Conservation (phyloP, 495 filamentous ascomycete species). For the Talaromyces wortmannii region DNA sequence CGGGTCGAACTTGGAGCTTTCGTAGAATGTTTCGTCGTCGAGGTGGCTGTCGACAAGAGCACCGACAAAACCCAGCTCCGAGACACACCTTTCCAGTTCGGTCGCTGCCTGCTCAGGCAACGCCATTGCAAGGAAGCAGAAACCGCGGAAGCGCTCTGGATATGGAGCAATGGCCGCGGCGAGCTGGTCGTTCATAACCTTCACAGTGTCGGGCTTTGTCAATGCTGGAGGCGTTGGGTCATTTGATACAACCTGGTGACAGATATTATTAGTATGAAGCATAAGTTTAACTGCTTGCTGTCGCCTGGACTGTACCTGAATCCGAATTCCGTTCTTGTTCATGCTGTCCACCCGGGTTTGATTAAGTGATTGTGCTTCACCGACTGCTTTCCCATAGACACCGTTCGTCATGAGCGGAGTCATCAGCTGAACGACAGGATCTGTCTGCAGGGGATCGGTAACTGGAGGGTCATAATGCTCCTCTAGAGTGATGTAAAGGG, state of each 20-base stretch:
- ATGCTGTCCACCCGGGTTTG: background rate
- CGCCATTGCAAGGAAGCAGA: constrained; percentile 41
- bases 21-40: constrained; percentile 17
- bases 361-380: background rate
- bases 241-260: background rate
- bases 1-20: constrained; percentile 31
- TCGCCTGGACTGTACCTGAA: background rate
- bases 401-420: background rate
- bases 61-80: constrained; percentile 42
- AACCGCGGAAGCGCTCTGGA: constrained; percentile 39
- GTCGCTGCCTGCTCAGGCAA: constrained; percentile 30
- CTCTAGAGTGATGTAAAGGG: background rate
- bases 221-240: background rate
- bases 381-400: background rate
- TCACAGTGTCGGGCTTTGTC: background rate
- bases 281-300: background rate
- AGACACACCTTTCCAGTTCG: constrained; percentile 37
- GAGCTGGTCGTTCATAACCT: constrained; percentile 42
- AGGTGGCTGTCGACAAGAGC: constrained; percentile 44
- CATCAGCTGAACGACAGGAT: background rate
- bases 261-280: background rate
- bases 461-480: background rate
- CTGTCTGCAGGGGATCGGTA: background rate
- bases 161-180: constrained; percentile 26
- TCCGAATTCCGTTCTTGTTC: background rate